Base-by-base conservation (phyloP, 2,329 filamentous ascomycete species). In the Pseudogymnoascus sp. region DNA sequence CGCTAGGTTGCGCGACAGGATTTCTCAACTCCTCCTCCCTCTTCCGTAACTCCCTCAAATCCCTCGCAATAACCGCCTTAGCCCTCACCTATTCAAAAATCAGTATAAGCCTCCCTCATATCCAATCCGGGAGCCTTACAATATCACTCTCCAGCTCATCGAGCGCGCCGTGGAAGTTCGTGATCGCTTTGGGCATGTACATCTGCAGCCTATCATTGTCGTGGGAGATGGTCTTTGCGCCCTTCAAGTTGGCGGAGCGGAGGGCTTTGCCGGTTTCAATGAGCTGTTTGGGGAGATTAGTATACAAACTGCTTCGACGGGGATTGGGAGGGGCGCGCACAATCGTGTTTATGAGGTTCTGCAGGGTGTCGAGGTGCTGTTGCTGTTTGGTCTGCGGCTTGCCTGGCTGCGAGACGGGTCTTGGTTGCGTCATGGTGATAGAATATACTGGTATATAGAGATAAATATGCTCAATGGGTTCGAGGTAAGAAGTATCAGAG, bases 261-360 rank as follows among this genome's bases (percentile, higher is more conserved):
- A 86, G 74, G 17, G 82, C 81, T 70, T 83, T 87, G 15, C 83
- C 83, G 1, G 81, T 83, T 71, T 86, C 81, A 13, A 87, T 77
- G 26, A 86, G 79, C 84, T 87, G 64, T 35, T 70, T 59, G 66
- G 61, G 26, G 10, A 21, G 11, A 19, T 33, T 40, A n/a, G 9
- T 40, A 61, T 37, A 17, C 5, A 7, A 23, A 9, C 5, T 10
- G 5, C 4, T 29, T n/a, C 9, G 7, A 19, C n/a, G 9, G 29
- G 46, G 21, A n/a, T 15, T 35, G 31, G 23, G 17, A 59, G 60
- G 37, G 35, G 13, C 15, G 31, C 6, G 46, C 72, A 85, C 83
- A 67, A 82, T 79, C 65, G 82, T 80, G 67, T 83, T 82, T 67
- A 85, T 75, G 68, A 82, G 79, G 62, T 75, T 74, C 69, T 84